phyloP scores from a whole-genome alignment of 371 early-diverging fungal genomes.

The Mucor velutinosus region DNA sequence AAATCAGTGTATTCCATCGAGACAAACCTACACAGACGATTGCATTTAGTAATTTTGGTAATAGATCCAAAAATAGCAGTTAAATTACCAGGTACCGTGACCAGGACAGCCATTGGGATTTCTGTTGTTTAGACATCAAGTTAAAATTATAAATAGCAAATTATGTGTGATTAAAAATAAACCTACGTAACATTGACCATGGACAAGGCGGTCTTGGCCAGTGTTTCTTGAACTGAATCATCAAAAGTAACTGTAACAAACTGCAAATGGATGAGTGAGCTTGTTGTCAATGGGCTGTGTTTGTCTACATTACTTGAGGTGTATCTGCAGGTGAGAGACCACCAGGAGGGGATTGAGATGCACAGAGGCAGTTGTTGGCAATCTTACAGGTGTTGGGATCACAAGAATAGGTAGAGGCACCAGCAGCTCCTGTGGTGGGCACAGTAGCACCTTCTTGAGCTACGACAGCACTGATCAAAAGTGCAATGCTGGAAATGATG shows the following conservation, averaged over 20 bases:
- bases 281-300: not conserved
- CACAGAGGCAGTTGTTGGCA: constrained; percentile 66
- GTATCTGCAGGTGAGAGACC: constrained; percentile 54
- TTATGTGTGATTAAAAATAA: not conserved
- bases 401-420: constrained; percentile 42
- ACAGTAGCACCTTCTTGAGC: constrained; percentile 46
- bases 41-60: constrained; percentile 11
- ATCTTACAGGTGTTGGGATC: constrained; percentile 61
- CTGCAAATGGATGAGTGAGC: constrained; percentile 10
- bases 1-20: constrained; percentile 69
- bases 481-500: constrained; percentile 16
- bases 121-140: constrained; percentile 19
- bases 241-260: constrained; percentile 73
- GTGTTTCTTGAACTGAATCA: constrained; percentile 61
- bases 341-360: constrained; percentile 63
- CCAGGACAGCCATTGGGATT: constrained; percentile 71
- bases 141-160: constrained; percentile 8
- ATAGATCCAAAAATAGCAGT: constrained; percentile 10
- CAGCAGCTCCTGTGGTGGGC: constrained; percentile 12
- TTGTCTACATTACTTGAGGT: constrained; percentile 47
- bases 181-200: constrained; percentile 48
- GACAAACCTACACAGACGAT: constrained; percentile 18
- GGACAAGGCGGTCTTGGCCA: constrained; percentile 32
- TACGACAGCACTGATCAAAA: constrained; percentile 17
- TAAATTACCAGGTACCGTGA: constrained; percentile 40